Percentiles rank a stretch among this genome's conserved stretches.
phyloP scores from a whole-genome alignment of 768 basidiomycete species.

The Lactarius quietus region DNA sequence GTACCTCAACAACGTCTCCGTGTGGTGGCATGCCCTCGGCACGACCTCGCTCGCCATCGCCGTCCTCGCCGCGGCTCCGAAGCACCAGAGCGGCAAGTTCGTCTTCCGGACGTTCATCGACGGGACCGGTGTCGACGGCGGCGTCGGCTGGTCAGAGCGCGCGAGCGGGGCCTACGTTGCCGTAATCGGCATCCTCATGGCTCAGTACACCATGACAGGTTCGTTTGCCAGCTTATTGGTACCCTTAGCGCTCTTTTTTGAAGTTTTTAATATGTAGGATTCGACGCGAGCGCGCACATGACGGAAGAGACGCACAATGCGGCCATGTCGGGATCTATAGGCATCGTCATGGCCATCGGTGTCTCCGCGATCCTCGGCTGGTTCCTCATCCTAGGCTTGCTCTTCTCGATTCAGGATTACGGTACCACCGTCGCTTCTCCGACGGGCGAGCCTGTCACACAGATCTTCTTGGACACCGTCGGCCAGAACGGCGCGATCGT shows the following conservation, averaged over 20 bases:
- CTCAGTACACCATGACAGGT: constrained; percentile 76
- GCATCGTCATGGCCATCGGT: constrained; percentile 68
- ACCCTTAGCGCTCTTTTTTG: neutral
- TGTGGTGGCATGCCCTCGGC: constrained; percentile 73
- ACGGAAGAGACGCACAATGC: constrained; percentile 71
- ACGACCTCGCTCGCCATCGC: constrained; percentile 65
- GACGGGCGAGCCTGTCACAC: constrained; percentile 69
- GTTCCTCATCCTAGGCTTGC: constrained; percentile 67
- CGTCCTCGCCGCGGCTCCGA: constrained; percentile 67
- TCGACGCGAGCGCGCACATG: constrained; percentile 75
- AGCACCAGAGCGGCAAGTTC: constrained; percentile 61
- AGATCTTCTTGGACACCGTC: constrained; percentile 75
- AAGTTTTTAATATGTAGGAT: constrained; percentile 46
- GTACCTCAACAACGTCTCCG: constrained; percentile 66
- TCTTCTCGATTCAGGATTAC: constrained; percentile 76
- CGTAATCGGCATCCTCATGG: constrained; percentile 67
- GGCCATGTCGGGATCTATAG: constrained; percentile 59
- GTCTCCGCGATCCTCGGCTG: constrained; percentile 70
- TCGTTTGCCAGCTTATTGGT: neutral
- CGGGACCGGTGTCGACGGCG: constrained; percentile 50
- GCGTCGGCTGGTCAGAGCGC: constrained; percentile 59
- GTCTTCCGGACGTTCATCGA: constrained; percentile 73
- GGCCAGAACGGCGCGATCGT: constrained; percentile 72
- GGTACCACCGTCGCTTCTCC: constrained; percentile 47
- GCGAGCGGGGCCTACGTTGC: constrained; percentile 69